Evolutionary conservation across 2,329 filamentous ascomycete species (phyloP).

Genomic region (Colletotrichum sp.): DNA sequence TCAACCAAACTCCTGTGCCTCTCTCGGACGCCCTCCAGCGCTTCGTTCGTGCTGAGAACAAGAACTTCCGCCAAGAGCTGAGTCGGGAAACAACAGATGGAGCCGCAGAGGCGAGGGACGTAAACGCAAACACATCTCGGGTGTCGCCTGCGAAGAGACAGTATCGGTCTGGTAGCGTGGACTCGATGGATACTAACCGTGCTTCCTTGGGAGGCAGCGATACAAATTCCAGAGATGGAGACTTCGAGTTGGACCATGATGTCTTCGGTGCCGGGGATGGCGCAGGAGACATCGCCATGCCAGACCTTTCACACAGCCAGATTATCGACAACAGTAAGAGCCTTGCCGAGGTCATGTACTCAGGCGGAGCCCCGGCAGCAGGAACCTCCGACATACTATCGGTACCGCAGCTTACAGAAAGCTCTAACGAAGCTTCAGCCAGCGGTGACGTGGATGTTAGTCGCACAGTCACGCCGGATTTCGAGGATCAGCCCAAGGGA

Average conservation of each 20-base stretch:
- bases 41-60: conserved; percentile 58
- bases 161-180: conserved; percentile 48
- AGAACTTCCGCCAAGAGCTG: conserved; percentile 55
- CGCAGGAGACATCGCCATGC: conserved; percentile 29
- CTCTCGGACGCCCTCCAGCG: conserved; percentile 45
- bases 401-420: conserved; percentile 18
- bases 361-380: conserved; percentile 13
- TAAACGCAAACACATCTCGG: conserved; percentile 14
- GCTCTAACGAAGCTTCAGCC: conserved; percentile 10
- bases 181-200: conserved; percentile 52
- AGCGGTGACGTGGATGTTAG: conserved; percentile 21
- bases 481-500: conserved; percentile 25
- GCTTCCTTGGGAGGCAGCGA: conserved; percentile 42
- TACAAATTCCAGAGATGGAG: conserved; percentile 15
- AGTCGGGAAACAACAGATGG: conserved; percentile 37
- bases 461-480: conserved; percentile 20
- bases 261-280: conserved; percentile 31
- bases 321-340: background rate
- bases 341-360: background rate
- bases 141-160: conserved; percentile 50
- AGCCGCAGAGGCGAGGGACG: background rate
- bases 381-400: conserved; percentile 14
- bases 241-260: conserved; percentile 13
- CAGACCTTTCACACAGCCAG: conserved; percentile 21
- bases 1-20: conserved; percentile 36